A percentile compares a stretch with the other conserved stretches of the same genome.
These are phyloP conservation scores for Fragosphaeria purpurea DNA, from an alignment of 2,329 filamentous ascomycete genomes.

Conservation along the genomic window DNA sequence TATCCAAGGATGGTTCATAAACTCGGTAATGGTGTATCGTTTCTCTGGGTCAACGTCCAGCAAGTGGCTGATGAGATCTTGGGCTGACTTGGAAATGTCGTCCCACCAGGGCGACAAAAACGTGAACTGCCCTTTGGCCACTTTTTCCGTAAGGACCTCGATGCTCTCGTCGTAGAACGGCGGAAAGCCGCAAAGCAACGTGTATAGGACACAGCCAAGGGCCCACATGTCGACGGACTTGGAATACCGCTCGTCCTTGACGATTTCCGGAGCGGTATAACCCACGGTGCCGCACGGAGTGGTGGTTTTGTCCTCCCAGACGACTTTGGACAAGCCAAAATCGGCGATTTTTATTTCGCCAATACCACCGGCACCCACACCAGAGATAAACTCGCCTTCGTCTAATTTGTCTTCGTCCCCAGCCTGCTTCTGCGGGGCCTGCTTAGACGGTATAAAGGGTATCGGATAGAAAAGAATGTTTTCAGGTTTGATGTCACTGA, in stretches of 20 bases:
- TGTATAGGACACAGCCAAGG: slow-evolving; percentile 91
- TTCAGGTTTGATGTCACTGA: slow-evolving; percentile 94
- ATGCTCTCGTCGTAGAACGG: slow-evolving; percentile 99
- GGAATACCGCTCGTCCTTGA: slow-evolving; percentile 97
- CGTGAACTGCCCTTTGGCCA: slow-evolving; percentile 91
- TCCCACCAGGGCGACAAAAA: slow-evolving; percentile 99
- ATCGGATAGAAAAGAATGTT: slow-evolving; percentile 90
- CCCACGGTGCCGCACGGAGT: slow-evolving; percentile 98
- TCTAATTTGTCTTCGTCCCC: slow-evolving; percentile 97
- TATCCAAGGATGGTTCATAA: slow-evolving; percentile 93
- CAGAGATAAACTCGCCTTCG: slow-evolving; percentile 82
- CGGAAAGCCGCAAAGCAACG: slow-evolving; percentile 90
- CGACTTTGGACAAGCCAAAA: slow-evolving; percentile 93
- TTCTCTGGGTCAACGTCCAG: slow-evolving; percentile 92
- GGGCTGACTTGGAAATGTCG: slow-evolving; percentile 88
- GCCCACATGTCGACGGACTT: slow-evolving; percentile 99
- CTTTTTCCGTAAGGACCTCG: slow-evolving; percentile 92
- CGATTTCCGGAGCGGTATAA: slow-evolving; percentile 96
- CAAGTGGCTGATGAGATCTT: slow-evolving; percentile 88
- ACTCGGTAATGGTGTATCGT: slow-evolving; percentile 86
- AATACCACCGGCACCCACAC: slow-evolving; percentile 79
- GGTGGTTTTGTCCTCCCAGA: slow-evolving; percentile 98
- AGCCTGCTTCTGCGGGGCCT: slow-evolving; percentile 68
- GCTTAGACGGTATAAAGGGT: slow-evolving; percentile 68
- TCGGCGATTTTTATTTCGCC: slow-evolving; percentile 96